Percentiles rank a stretch among this genome's conserved stretches.
Evolutionary conservation across 805 yeast genomes (phyloP).

Genomic region (Candida methanosorbosa): DNA sequence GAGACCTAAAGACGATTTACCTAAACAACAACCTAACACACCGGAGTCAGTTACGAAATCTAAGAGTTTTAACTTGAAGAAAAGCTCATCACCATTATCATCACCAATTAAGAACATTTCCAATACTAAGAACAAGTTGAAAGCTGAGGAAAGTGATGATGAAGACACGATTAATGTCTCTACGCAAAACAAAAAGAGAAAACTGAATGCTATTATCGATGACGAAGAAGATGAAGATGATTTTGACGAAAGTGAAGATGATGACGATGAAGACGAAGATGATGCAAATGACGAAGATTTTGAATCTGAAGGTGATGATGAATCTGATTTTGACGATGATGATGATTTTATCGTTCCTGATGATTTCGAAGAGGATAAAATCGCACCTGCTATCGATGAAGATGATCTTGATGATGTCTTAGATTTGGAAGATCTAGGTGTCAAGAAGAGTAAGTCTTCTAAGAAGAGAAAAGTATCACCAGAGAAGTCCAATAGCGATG

Average conservation of each 20-base stretch:
- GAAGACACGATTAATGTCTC: constrained; percentile 10
- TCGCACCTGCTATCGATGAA: constrained; percentile 2
- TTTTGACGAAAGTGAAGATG: background rate
- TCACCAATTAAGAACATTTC: constrained; percentile 7
- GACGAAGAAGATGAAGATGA: constrained; percentile 1
- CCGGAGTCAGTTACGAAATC: background rate
- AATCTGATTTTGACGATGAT: constrained; percentile 12
- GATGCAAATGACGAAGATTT: background rate
- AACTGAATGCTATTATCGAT: constrained; percentile 1
- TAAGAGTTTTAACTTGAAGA: background rate
- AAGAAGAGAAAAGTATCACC: background rate
- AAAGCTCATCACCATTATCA: constrained; percentile 7
- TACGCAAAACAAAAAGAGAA: constrained; percentile 6
- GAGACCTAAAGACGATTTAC: no score
- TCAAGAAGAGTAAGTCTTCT: no score
- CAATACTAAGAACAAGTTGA: constrained; percentile 2
- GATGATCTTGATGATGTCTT: constrained; percentile 9
- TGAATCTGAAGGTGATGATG: background rate
- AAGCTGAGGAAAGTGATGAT: constrained; percentile 4
- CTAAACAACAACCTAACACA: background rate
- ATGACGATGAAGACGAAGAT: background rate
- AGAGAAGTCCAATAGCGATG: no score
- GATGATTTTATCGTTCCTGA: constrained; percentile 12
- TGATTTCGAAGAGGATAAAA: constrained; percentile 9
- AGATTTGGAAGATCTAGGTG: constrained; percentile 4